These are phyloP conservation scores for Aegle marmelos DNA, from an alignment of 345 rosid species.

Conservation along the genomic window DNA sequence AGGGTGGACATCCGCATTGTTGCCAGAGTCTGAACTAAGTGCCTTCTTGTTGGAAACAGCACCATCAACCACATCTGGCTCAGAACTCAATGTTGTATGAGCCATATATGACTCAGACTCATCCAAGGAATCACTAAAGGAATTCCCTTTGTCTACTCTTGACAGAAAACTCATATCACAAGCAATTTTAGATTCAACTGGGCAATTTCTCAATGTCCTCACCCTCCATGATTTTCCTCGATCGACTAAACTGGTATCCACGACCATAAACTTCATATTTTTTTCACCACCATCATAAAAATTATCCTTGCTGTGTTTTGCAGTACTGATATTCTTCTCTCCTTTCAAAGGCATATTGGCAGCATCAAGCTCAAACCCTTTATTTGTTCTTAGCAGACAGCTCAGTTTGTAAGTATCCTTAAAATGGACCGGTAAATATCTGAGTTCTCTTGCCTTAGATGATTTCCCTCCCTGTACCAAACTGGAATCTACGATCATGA, in stretches of 20 bases:
- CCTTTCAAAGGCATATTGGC: constrained; percentile 20
- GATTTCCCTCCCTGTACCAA: constrained; percentile 39
- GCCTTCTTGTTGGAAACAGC: constrained; percentile 20
- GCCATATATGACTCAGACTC: constrained; percentile 11
- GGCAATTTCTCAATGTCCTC: constrained; percentile 43
- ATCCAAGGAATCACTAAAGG: constrained; percentile 19
- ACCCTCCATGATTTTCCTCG: constrained; percentile 32
- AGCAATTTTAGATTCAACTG: constrained; percentile 22
- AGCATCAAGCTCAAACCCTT: constrained; percentile 26
- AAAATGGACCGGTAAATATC: constrained; percentile 33
- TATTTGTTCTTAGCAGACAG: constrained; percentile 23
- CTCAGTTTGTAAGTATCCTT: constrained; percentile 26
- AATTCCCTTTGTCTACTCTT: constrained; percentile 13
- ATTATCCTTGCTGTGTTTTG: constrained; percentile 7
- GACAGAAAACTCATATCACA: constrained; percentile 18
- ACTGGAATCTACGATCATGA: constrained; percentile 66
- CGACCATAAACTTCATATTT: constrained; percentile 39
- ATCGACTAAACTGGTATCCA: constrained; percentile 54
- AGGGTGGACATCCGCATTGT: constrained; percentile 26
- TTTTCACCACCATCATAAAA: constrained; percentile 14
- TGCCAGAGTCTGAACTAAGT: constrained; percentile 22
- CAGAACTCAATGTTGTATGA: background rate
- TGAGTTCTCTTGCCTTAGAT: constrained; percentile 44
- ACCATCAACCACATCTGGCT: constrained; percentile 11
- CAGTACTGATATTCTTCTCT: constrained; percentile 20